Evolutionary conservation across 2,329 filamentous ascomycete genomes (phyloP).

Genomic region (Monosporascus sp.): DNA sequence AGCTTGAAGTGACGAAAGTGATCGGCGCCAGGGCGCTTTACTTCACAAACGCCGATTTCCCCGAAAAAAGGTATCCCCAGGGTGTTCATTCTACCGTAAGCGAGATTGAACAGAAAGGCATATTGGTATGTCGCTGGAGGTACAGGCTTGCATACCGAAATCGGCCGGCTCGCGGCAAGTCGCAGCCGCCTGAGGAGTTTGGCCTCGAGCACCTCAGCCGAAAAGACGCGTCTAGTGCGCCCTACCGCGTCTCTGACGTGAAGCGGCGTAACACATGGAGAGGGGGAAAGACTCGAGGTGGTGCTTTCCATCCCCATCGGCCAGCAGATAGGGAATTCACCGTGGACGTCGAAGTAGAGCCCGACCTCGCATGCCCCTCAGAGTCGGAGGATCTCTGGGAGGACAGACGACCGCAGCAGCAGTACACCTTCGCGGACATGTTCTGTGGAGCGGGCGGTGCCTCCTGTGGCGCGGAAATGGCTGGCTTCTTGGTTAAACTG

Average conservation of each 20-base stretch:
- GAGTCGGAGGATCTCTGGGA: slow-evolving; percentile 5
- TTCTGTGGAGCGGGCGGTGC: slow-evolving; percentile 60
- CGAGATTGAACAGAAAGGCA: slow-evolving; percentile 24
- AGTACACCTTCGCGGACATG: slow-evolving; percentile 55
- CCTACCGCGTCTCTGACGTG: slow-evolving; percentile 21
- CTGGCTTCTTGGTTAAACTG: slow-evolving; percentile 53
- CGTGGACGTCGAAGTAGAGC: slow-evolving; percentile 11
- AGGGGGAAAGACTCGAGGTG: slow-evolving; percentile 22
- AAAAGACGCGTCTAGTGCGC: slow-evolving; percentile 22
- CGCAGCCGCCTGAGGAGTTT: slow-evolving; percentile 19
- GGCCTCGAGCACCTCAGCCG: slow-evolving; percentile 19
- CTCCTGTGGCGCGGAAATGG: slow-evolving; percentile 44
- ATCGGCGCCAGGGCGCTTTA: slow-evolving; percentile 20
- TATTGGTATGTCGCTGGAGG: slow-evolving; percentile 32
- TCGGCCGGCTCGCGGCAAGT: slow-evolving; percentile 15
- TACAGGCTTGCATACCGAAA: slow-evolving; percentile 22
- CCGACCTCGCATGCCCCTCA: slow-evolving; percentile 3
- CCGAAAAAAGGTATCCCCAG: slow-evolving; percentile 12
- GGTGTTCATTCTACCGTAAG: slow-evolving; percentile 10
- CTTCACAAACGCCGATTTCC: slow-evolving; percentile 28
- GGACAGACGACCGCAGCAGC: slow-evolving; percentile 22
- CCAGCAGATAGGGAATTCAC: slow-evolving; percentile 6
- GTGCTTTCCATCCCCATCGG: slow-evolving; percentile 12
- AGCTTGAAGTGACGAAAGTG: slow-evolving; percentile 19
- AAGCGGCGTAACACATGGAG: slow-evolving; percentile 18